phyloP scores from a whole-genome alignment of 179 eudicot species.

The Camellia oleifera region DNA sequence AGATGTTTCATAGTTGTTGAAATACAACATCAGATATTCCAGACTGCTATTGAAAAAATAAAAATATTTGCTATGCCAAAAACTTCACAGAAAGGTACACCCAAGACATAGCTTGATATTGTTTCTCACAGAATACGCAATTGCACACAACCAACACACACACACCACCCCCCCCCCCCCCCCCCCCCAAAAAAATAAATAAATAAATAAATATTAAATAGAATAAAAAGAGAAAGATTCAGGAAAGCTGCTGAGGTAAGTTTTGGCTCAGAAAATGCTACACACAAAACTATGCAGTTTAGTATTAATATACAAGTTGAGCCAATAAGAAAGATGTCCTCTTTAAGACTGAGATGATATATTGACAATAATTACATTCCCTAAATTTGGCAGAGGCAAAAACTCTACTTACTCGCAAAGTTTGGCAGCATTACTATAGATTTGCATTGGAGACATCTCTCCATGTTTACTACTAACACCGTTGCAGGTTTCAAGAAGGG shows the following conservation, averaged over 20 bases:
- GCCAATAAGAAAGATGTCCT: background rate
- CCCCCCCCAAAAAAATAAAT: background rate
- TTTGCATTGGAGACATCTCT: constrained; percentile 40
- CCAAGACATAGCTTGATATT: background rate
- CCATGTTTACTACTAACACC: constrained; percentile 28
- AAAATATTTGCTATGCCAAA: background rate
- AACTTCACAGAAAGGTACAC: background rate
- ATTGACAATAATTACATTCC: background rate
- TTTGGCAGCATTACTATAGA: constrained; percentile 44
- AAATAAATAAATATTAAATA: background rate
- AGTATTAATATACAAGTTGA: background rate
- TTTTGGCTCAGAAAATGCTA: background rate
- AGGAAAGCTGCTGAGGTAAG: too few relatives aligned
- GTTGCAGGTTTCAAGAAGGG: constrained; percentile 38
- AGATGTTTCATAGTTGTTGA: background rate
- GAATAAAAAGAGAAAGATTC: background rate
- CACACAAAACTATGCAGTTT: background rate
- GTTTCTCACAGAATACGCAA: background rate
- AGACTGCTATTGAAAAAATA: background rate
- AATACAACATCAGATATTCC: background rate
- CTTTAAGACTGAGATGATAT: background rate
- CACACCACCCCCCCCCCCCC: background rate
- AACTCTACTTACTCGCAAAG: constrained; percentile 43
- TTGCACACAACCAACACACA: too few relatives aligned
- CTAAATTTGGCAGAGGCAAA: background rate